A percentile compares a stretch with the other conserved stretches of the same genome.
phyloP scores from a whole-genome alignment of 495 filamentous ascomycete species.

The Patellaria atrata region DNA sequence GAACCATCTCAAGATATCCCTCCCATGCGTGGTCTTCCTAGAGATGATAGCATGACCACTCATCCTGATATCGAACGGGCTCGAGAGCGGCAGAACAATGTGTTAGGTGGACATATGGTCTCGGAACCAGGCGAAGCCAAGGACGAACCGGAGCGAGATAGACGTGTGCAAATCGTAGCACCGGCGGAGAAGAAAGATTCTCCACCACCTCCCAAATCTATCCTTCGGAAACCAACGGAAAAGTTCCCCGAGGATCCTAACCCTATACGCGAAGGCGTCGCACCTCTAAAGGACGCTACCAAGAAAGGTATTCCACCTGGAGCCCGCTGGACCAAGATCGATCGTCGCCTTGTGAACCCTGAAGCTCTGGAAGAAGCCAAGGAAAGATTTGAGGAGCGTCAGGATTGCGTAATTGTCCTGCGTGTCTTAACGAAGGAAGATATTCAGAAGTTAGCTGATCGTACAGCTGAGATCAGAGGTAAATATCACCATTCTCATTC shows the following conservation, averaged over 20 bases:
- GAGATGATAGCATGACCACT: slow-evolving; percentile 1
- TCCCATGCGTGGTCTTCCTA: too few species aligned
- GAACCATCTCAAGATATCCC: slow-evolving; percentile 7
- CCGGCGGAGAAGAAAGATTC: slow-evolving; percentile 24
- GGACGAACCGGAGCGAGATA: too few species aligned
- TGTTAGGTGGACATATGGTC: too few species aligned
- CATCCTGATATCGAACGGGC: slow-evolving; percentile 17
- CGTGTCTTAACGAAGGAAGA: slow-evolving; percentile 67
- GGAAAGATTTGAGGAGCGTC: slow-evolving; percentile 67
- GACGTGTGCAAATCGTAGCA: slow-evolving; percentile 26
- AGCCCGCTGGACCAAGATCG: slow-evolving; percentile 83
- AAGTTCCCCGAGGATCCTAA: slow-evolving; percentile 70
- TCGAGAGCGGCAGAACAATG: slow-evolving; percentile 6
- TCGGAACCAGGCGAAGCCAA: too few species aligned
- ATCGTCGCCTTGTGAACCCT: slow-evolving; percentile 67
- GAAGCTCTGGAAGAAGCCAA: slow-evolving; percentile 60
- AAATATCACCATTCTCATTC: background rate
- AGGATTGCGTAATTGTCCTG: slow-evolving; percentile 75
- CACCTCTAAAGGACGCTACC: slow-evolving; percentile 64
- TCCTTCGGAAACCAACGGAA: slow-evolving; percentile 54
- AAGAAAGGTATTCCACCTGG: slow-evolving; percentile 61
- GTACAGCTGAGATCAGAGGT: slow-evolving; percentile 47
- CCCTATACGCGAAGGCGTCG: slow-evolving; percentile 74
- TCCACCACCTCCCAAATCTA: slow-evolving; percentile 43
- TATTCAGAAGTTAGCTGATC: slow-evolving; percentile 62